Percentiles rank a stretch among this genome's conserved stretches.
These are phyloP conservation scores for Theileria parva DNA, from an alignment of 169 alveolate species.

Conservation along the genomic window DNA sequence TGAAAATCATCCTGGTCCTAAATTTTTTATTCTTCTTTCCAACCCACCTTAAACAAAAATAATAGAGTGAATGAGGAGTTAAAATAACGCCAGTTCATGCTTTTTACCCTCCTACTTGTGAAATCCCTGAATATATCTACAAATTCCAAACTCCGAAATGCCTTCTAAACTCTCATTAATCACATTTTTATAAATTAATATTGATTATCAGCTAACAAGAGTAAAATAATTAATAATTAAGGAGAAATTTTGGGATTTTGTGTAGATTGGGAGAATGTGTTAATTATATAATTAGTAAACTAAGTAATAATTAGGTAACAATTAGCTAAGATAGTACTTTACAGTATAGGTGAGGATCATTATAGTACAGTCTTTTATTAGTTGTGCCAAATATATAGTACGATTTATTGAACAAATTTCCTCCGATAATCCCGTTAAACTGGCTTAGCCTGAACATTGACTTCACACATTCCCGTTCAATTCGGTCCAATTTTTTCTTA, in stretches of 20 bases:
- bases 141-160: conserved; percentile 13
- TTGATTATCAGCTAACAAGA: background rate
- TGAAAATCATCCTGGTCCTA: conserved; percentile 25
- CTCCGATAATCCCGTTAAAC: conserved; percentile 70
- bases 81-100: conserved; percentile 28
- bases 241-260: background rate
- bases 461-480: conserved; percentile 46
- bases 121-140: conserved; percentile 27
- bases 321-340: conserved; percentile 35
- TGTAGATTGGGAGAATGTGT: background rate
- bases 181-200: too few relatives aligned
- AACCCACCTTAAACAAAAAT: conserved; percentile 27
- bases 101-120: conserved; percentile 19
- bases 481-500: conserved; percentile 21
- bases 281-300: background rate
- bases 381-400: conserved; percentile 64
- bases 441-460: conserved; percentile 54
- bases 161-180: conserved; percentile 6
- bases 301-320: background rate
- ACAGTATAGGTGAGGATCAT: conserved; percentile 69
- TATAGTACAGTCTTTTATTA: conserved; percentile 48
- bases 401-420: conserved; percentile 52
- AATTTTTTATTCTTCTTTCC: background rate
- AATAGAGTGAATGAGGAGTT: conserved; percentile 22
- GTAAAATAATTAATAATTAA: background rate